These are phyloP conservation scores for Spizellomyces punctatus DNA, from an alignment of 192 early-diverging fungal genomes.

Conservation along the genomic window DNA sequence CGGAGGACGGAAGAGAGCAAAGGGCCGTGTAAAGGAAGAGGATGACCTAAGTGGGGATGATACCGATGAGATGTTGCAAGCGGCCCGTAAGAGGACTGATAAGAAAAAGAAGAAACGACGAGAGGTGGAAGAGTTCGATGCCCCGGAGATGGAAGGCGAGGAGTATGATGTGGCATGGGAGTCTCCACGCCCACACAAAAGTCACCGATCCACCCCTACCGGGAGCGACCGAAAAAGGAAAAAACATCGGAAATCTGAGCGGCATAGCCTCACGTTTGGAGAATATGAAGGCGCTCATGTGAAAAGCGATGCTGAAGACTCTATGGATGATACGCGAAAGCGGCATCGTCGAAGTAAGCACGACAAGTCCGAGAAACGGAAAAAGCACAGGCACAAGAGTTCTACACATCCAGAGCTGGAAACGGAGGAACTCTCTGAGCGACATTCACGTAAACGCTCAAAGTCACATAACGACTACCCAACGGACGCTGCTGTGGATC, in stretches of 20 bases:
- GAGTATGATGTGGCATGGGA: neutral
- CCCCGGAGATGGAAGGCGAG: neutral
- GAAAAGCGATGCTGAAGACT: conserved; percentile 3
- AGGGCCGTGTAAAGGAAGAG: neutral
- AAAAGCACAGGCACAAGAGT: neutral
- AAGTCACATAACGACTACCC: too few species aligned
- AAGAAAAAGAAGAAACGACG: conserved; percentile 16
- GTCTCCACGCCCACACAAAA: conserved; percentile 8
- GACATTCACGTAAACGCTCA: too few species aligned
- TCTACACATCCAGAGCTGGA: too few species aligned
- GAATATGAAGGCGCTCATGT: conserved; percentile 1
- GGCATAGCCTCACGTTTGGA: conserved; percentile 4
- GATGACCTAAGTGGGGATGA: conserved; percentile 35
- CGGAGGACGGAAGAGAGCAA: neutral
- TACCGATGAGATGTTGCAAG: conserved; percentile 41
- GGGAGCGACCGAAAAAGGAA: conserved; percentile 38
- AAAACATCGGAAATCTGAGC: conserved; percentile 30
- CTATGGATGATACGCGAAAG: conserved; percentile 14
- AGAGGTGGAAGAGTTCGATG: conserved; percentile 25
- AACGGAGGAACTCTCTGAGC: too few species aligned
- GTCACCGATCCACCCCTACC: neutral
- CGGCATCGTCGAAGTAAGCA: neutral
- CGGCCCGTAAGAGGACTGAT: conserved; percentile 20
- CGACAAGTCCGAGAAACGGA: neutral
- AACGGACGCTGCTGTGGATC: too few species aligned